Evolutionary conservation across 305 asterid genomes (phyloP), one percentile per base, ranked within the genome.

Genomic region (Solanum hybrid): DNA sequence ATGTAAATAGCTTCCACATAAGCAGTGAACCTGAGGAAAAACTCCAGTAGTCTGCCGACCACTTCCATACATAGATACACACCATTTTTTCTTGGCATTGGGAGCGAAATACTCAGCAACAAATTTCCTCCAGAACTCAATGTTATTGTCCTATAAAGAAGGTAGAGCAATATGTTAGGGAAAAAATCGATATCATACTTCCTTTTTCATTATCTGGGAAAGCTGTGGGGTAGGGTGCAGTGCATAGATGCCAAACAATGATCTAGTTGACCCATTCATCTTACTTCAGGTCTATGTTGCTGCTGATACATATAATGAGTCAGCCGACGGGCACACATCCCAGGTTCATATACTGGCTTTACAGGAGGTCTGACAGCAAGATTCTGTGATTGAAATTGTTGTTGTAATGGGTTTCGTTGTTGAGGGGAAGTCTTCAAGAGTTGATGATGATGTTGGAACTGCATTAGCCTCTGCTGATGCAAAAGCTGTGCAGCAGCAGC

Each of bases 31-130:
- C 98, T 95, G 97, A 89, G 97, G 95, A 90, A 94, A 93, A 90
- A 96, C 97, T 89, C 98, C 97, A 90, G 94, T 93, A 22, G 96
- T 93, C 89, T 96, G 98, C 57, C 98, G 97, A 36, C 98, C 97
- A 87, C 92, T 95, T 92, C 97, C 97, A 90, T 96, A 96, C 96
- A 93, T 92, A 2, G 98, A 96, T 29, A 96, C 95, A 68, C 98
- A 96, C 98, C 96, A 96, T 84, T 94, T 96, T 90, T 95, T 96
- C 96, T 93, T 95, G 89, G 98, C 98, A 91, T 93, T 94, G 10
- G 97, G 98, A 26, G 95, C 94, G 90, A 94, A 96, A 90, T 92
- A 96, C 89, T 95, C 98, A 0, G 94, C 93, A 0, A 95, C 98
- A 91, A 95, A 94, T 91, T 95, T 94, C 89, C 96, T 94, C 98